phyloP scores from a whole-genome alignment of 2,329 filamentous ascomycete genomes.

The Sarocladiaceae sp. region DNA sequence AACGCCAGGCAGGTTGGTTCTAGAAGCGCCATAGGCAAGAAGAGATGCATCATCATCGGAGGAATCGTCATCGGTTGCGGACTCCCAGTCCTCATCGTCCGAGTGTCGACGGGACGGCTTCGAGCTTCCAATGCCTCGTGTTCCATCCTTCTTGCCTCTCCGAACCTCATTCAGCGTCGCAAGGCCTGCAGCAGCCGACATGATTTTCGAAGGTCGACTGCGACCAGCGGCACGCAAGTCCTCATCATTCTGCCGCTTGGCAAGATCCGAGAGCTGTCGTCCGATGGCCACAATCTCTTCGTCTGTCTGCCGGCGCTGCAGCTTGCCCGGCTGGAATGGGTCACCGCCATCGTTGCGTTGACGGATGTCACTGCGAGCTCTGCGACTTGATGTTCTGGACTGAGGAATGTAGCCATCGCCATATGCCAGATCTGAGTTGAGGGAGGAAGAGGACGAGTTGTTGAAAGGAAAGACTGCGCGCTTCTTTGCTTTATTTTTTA shows the following conservation, averaged over 20 bases:
- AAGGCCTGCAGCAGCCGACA: conserved; percentile 28
- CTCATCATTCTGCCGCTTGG: conserved; percentile 45
- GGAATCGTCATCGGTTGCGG: conserved; percentile 45
- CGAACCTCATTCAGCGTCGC: conserved; percentile 37
- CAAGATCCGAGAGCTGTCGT: conserved; percentile 49
- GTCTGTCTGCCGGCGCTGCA: conserved; percentile 11
- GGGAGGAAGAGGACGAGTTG: conserved; percentile 63
- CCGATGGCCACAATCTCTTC: conserved; percentile 55
- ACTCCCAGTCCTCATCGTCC: conserved; percentile 55
- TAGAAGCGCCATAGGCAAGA: conserved; percentile 38
- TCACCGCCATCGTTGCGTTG: background rate
- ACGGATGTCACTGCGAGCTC: conserved; percentile 7
- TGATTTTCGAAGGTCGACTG: conserved; percentile 19
- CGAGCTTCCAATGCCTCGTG: conserved; percentile 35
- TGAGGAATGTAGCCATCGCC: conserved; percentile 54
- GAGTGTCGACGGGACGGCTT: conserved; percentile 32
- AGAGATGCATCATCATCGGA: conserved; percentile 27
- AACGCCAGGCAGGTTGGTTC: conserved; percentile 1
- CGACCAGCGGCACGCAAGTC: conserved; percentile 39
- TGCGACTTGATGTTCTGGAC: conserved; percentile 17
- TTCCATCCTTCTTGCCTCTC: conserved; percentile 29
- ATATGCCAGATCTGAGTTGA: conserved; percentile 66
- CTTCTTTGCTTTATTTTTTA: conserved; percentile 40
- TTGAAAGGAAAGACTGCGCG: conserved; percentile 53
- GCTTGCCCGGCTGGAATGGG: conserved; percentile 7